These are phyloP conservation scores for Amaranthus tricolor DNA, from an alignment of 179 eudicot species.

Conservation along the genomic window DNA sequence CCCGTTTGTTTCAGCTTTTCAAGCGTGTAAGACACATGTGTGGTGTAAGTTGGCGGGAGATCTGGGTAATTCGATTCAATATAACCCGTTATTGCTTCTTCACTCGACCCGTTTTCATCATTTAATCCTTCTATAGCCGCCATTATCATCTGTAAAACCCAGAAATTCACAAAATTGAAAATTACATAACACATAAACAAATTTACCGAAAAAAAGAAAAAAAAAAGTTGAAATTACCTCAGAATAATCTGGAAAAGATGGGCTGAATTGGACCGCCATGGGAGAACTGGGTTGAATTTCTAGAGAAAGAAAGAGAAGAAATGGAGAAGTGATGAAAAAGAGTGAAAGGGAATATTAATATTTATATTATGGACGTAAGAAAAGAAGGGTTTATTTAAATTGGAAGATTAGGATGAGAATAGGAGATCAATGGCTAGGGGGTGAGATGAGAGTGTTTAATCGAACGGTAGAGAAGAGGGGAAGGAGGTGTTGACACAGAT, in stretches of 20 bases:
- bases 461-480: conserved; percentile 1
- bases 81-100: not conserved
- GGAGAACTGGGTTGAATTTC: not conserved
- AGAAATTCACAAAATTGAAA: not conserved
- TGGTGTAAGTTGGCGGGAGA: not conserved
- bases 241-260: conserved; percentile 13
- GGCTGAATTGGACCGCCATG: not conserved
- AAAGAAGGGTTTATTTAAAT: not conserved
- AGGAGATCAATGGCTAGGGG: conserved; percentile 12
- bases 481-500: not conserved
- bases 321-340: not conserved
- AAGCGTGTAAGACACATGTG: not conserved
- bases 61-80: conserved; percentile 6
- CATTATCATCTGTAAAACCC: not conserved
- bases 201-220: too few species aligned
- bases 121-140: not conserved
- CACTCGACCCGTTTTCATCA: not conserved
- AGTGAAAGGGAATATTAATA: conserved; percentile 4
- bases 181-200: too few species aligned
- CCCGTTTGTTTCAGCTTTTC: conserved; percentile 9
- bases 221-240: not conserved
- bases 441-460: not conserved
- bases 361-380: not conserved
- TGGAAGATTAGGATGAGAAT: not conserved
- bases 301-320: not conserved